Evolutionary conservation across 331 rosid species (phyloP).

Genomic region (Spiraea crenata): DNA sequence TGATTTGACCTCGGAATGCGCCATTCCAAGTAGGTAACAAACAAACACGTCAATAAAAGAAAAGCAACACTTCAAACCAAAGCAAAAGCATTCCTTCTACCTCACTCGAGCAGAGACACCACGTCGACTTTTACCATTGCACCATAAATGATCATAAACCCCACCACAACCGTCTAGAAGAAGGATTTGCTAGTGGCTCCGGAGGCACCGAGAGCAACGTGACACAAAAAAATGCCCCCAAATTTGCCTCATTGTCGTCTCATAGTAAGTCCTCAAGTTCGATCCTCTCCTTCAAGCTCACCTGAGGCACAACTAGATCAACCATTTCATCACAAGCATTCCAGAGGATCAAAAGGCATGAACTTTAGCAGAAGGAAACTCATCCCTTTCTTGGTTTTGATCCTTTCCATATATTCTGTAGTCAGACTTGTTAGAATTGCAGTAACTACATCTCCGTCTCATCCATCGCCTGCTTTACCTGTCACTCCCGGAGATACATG

Average conservation of each 20-base stretch:
- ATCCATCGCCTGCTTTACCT: slow-evolving; percentile 36
- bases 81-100: slow-evolving; percentile 65
- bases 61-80: slow-evolving; percentile 51
- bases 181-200: slow-evolving; percentile 28
- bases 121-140: slow-evolving; percentile 19
- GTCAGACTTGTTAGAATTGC: slow-evolving; percentile 61
- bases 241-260: slow-evolving; percentile 51
- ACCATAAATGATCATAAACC: slow-evolving; percentile 16
- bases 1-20: slow-evolving; percentile 21
- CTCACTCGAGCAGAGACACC: slow-evolving; percentile 45
- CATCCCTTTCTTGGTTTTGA: slow-evolving; percentile 59
- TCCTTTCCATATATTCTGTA: slow-evolving; percentile 58
- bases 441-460: slow-evolving; percentile 43
- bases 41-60: slow-evolving; percentile 20
- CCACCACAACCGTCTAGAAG: slow-evolving; percentile 18
- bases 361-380: slow-evolving; percentile 53
- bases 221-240: slow-evolving; percentile 57
- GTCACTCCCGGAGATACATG: slow-evolving; percentile 29
- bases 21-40: slow-evolving; percentile 32
- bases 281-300: slow-evolving; percentile 39
- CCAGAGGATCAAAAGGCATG: slow-evolving; percentile 46
- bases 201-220: slow-evolving; percentile 28
- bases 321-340: slow-evolving; percentile 30
- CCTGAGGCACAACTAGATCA: slow-evolving; percentile 30
- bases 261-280: slow-evolving; percentile 36